These are phyloP conservation scores for Ambispora gerdemannii DNA, from an alignment of 192 early-diverging fungal genomes.

Conservation along the genomic window DNA sequence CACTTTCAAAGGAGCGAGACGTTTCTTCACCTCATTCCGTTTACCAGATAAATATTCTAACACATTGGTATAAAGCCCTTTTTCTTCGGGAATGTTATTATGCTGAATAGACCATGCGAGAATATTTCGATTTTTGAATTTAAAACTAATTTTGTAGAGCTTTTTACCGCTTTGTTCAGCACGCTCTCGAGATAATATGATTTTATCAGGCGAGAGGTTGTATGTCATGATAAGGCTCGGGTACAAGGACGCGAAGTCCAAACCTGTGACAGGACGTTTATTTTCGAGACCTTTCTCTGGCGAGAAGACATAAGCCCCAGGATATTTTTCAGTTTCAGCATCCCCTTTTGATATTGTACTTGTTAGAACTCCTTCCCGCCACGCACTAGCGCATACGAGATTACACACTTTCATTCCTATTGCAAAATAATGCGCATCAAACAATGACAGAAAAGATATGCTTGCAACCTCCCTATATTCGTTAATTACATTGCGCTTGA, in stretches of 20 bases:
- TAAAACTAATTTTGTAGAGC: conserved; percentile 16
- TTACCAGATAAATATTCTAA: conserved; percentile 6
- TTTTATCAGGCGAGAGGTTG: conserved; percentile 18
- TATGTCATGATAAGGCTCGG: conserved; percentile 25
- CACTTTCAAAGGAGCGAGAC: not conserved
- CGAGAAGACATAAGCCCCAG: conserved; percentile 14
- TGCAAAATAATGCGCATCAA: conserved; percentile 17
- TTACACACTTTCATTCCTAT: conserved; percentile 12
- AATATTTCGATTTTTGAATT: not conserved
- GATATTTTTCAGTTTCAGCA: conserved; percentile 2
- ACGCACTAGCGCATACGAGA: conserved; percentile 14
- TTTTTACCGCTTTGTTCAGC: not conserved
- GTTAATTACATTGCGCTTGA: conserved; percentile 20
- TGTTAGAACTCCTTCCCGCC: not conserved
- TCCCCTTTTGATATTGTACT: conserved; percentile 3
- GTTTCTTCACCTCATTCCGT: not conserved
- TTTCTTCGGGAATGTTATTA: not conserved
- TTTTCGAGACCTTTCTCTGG: conserved; percentile 18
- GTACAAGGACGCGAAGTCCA: conserved; percentile 15
- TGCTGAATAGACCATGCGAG: conserved; percentile 1
- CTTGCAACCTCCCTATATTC: conserved; percentile 9
- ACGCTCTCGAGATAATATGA: conserved; percentile 8
- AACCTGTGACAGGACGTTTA: conserved; percentile 9
- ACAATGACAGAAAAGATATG: conserved; percentile 5
- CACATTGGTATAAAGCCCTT: conserved; percentile 9